phyloP scores from a whole-genome alignment of 1,284 basidiomycete genomes.

The Ganoderma boninense region DNA sequence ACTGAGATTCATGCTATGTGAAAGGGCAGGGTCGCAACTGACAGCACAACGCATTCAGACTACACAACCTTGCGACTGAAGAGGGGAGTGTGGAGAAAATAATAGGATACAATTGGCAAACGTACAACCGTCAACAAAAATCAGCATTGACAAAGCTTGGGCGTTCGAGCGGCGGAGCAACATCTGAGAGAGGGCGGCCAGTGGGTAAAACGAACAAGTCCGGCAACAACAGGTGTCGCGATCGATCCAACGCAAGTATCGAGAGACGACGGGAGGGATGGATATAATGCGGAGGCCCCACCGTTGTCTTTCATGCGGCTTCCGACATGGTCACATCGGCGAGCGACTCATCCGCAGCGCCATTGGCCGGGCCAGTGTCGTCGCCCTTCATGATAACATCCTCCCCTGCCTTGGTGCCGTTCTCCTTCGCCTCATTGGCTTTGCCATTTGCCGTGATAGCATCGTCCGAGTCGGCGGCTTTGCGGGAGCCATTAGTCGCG shows the following conservation, averaged over 20 bases:
- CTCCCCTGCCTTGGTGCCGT: slow-evolving; percentile 35
- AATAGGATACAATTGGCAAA: slow-evolving; percentile 33
- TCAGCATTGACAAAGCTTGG: slow-evolving; percentile 23
- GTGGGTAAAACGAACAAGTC: background rate
- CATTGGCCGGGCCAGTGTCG: slow-evolving; percentile 35
- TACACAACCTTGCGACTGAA: slow-evolving; percentile 14
- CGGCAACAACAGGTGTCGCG: background rate
- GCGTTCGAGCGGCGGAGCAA: background rate
- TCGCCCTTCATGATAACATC: slow-evolving; percentile 36
- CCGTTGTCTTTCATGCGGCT: slow-evolving; percentile 27
- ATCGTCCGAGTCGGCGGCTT: slow-evolving; percentile 37
- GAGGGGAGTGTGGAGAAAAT: slow-evolving; percentile 18
- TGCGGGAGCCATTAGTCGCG: slow-evolving; percentile 36
- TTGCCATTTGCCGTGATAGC: slow-evolving; percentile 35
- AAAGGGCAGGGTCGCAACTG: slow-evolving; percentile 8
- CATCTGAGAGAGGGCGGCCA: slow-evolving; percentile 9
- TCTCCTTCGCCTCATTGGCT: slow-evolving; percentile 18
- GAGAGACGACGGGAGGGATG: background rate
- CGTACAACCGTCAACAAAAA: slow-evolving; percentile 31
- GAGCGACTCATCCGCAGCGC: slow-evolving; percentile 45
- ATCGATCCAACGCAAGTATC: slow-evolving; percentile 1
- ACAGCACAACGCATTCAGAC: slow-evolving; percentile 22
- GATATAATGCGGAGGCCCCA: slow-evolving; percentile 4
- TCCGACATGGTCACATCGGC: slow-evolving; percentile 60
- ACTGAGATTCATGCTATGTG: slow-evolving; percentile 6